Evolutionary conservation across 2,329 filamentous ascomycete genomes (phyloP).

Genomic region (Aspergillus ochraceoroseus): DNA sequence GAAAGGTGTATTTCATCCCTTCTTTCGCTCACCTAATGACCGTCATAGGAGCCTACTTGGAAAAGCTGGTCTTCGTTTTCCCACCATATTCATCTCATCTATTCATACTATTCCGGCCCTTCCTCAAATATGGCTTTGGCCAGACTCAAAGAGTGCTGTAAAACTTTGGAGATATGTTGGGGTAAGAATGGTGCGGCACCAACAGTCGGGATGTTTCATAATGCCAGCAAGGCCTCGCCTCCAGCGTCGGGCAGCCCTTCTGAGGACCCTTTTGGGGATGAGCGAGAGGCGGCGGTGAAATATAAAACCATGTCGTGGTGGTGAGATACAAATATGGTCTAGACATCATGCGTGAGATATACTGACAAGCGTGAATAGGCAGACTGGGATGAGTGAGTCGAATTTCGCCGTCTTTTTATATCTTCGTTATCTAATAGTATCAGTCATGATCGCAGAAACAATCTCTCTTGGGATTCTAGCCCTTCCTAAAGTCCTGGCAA

Average conservation of each 20-base stretch:
- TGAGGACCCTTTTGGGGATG: constrained; percentile 29
- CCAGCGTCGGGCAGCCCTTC: background rate
- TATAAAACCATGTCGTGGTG: constrained; percentile 48
- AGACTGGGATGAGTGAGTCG: constrained; percentile 36
- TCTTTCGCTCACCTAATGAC: too few species aligned
- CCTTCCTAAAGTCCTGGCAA: constrained; percentile 48
- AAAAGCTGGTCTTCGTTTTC: too few species aligned
- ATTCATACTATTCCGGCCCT: too few species aligned
- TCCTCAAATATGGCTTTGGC: background rate
- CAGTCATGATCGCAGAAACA: constrained; percentile 54
- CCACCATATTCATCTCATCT: too few species aligned
- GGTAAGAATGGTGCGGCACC: constrained; percentile 16
- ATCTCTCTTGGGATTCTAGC: constrained; percentile 53
- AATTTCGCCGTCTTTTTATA: background rate
- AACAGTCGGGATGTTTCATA: background rate
- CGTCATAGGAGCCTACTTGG: too few species aligned
- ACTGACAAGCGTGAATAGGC: constrained; percentile 23
- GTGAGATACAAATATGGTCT: constrained; percentile 10
- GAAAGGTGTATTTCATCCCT: too few species aligned
- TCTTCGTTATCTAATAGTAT: background rate
- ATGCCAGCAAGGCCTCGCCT: too few species aligned
- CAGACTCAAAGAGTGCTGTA: background rate
- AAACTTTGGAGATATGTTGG: constrained; percentile 44
- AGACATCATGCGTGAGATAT: too few species aligned
- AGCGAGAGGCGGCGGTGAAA: constrained; percentile 40